These are phyloP conservation scores for Triangularia verruculosa DNA, from an alignment of 2,329 filamentous ascomycete species.

Conservation along the genomic window DNA sequence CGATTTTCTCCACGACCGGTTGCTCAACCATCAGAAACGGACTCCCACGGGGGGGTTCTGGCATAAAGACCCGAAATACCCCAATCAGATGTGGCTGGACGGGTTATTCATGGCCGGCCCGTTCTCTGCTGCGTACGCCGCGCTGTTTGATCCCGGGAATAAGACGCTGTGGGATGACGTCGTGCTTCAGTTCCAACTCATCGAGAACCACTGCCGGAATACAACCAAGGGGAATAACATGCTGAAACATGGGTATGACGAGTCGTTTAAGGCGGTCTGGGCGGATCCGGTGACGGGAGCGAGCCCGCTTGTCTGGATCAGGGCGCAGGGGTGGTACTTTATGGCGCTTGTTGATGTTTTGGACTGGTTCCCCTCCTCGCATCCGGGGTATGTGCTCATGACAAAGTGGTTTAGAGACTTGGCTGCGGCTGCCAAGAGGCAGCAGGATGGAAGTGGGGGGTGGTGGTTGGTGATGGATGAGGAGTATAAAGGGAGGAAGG, in stretches of 20 bases:
- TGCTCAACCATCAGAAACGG: constrained; percentile 46
- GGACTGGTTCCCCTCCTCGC: constrained; percentile 41
- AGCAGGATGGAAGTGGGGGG: constrained; percentile 45
- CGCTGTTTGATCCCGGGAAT: constrained; percentile 38
- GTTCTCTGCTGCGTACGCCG: constrained; percentile 43
- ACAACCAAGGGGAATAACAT: constrained; percentile 37
- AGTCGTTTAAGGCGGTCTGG: constrained; percentile 47
- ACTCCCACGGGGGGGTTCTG: constrained; percentile 53
- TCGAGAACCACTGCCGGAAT: constrained; percentile 43
- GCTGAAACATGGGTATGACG: constrained; percentile 55
- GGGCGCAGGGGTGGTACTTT: constrained; percentile 53
- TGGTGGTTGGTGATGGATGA: constrained; percentile 59
- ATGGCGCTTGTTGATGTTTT: constrained; percentile 50
- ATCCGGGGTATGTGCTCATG: constrained; percentile 35
- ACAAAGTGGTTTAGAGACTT: constrained; percentile 40
- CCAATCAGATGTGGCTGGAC: constrained; percentile 57
- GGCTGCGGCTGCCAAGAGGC: constrained; percentile 40
- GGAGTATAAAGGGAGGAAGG: constrained; percentile 42
- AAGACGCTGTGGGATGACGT: constrained; percentile 45
- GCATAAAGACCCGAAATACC: constrained; percentile 47
- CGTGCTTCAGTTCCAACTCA: constrained; percentile 43
- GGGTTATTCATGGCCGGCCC: constrained; percentile 51
- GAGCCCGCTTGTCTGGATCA: constrained; percentile 52
- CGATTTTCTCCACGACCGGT: constrained; percentile 42
- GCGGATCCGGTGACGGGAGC: constrained; percentile 49